Evolutionary conservation across 2,329 filamentous ascomycete genomes (phyloP), one percentile per base, ranked within the genome.

Genomic region (Trichophaea hybrida): DNA sequence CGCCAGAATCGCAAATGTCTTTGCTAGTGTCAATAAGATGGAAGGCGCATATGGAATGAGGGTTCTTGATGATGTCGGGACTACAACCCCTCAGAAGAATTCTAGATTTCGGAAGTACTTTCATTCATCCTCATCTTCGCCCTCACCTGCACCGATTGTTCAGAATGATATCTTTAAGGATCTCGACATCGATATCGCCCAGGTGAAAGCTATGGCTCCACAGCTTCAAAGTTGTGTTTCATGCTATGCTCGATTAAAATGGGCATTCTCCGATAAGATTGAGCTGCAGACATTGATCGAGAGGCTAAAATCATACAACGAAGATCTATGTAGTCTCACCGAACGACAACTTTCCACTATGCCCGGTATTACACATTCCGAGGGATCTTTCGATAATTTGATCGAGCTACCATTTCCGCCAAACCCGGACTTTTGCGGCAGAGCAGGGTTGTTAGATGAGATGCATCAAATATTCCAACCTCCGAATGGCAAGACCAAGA

Each of bases 221-320:
- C 24, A 24, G 24, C 24, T 24, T 24, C 24, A 43, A 43, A 43
- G 38, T 43, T 12, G 10, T 3, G 46, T 50, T n/a, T 50, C 61
- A 48, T 12, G 31, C n/a, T 61, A 58, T 37, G 15, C 4, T 13
- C 60, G 52, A 31, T 17, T 61, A 5, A 43, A 49, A 49, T 63
- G 61, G 61, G 61, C 40, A 5, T 34, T 61, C 10, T 37, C 44
- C 4, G 61, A 63, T 34, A 63, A 61, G 40, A 33, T 10, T n/a
- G 61, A 56, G 40, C 38, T 46, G 6, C 13, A 15, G 10, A 32
- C 52, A 4, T 33, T 63, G 4, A 13, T 55, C 12, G 32, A 38
- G 15, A 13, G 58, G 31, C 48, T 63, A 7, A 57, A n/a, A 38
- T 53, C 32, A 31, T 61, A 61, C 46, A 61, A 57, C 34, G 52